Evolutionary conservation across 2,329 filamentous ascomycete species (phyloP).

Genomic region (Pezicula radicicola): DNA sequence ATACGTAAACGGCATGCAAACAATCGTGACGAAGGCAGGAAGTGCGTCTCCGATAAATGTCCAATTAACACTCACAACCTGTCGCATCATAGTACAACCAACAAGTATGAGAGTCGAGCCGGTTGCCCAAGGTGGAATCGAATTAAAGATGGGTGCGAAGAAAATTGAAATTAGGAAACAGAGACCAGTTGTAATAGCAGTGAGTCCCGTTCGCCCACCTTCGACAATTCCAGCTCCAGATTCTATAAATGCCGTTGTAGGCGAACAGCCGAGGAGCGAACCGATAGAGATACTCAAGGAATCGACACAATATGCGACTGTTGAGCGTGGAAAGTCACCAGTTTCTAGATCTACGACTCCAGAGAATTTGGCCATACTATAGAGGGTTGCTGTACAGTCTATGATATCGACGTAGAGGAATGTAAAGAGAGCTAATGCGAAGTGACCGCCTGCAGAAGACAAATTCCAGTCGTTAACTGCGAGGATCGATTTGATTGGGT

Average conservation of each 20-base stretch:
- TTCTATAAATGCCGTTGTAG: slow-evolving; percentile 73
- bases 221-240: slow-evolving; percentile 74
- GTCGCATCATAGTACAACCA: slow-evolving; percentile 74
- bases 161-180: slow-evolving; percentile 72
- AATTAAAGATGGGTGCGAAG: slow-evolving; percentile 74
- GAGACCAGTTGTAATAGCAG: slow-evolving; percentile 64
- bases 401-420: slow-evolving; percentile 80
- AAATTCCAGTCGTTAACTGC: slow-evolving; percentile 66
- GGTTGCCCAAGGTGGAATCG: slow-evolving; percentile 75
- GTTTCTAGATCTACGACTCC: slow-evolving; percentile 61
- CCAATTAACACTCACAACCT: slow-evolving; percentile 75
- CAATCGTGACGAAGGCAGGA: slow-evolving; percentile 72
- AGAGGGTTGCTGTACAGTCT: slow-evolving; percentile 73
- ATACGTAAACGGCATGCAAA: slow-evolving; percentile 76
- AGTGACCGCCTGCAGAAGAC: slow-evolving; percentile 47
- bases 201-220: slow-evolving; percentile 70
- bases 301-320: slow-evolving; percentile 73
- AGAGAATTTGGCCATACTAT: slow-evolving; percentile 78
- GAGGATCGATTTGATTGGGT: slow-evolving; percentile 63
- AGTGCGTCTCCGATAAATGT: slow-evolving; percentile 71
- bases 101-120: slow-evolving; percentile 71
- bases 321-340: slow-evolving; percentile 83
- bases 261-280: slow-evolving; percentile 65
- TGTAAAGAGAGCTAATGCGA: slow-evolving; percentile 69
- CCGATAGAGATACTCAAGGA: slow-evolving; percentile 70